A percentile compares a stretch with the other conserved stretches of the same genome.
phyloP scores from a whole-genome alignment of 345 rosid species.

The Eucalyptus polybractea region DNA sequence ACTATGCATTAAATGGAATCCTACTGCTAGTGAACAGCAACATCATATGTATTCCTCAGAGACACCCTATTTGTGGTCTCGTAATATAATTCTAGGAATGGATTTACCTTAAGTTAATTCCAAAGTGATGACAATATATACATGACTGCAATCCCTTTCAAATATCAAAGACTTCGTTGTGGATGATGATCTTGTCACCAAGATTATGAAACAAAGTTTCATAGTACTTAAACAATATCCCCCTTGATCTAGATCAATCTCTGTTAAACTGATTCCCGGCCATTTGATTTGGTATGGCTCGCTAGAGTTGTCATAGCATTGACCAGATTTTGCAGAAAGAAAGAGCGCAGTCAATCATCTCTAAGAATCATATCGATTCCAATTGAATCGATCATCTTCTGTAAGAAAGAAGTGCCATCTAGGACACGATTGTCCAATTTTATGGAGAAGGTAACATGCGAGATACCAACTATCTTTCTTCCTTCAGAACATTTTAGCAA shows the following conservation, averaged over 20 bases:
- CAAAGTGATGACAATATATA: background rate
- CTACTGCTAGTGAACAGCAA: no score
- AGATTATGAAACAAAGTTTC: background rate
- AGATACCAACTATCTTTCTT: background rate
- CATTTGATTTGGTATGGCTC: background rate
- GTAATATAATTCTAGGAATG: background rate
- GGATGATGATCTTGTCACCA: no score
- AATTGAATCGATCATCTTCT: background rate
- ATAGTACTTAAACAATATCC: background rate
- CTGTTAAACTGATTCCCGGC: background rate
- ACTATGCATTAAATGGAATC: background rate
- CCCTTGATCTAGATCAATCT: background rate
- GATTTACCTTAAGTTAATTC: background rate
- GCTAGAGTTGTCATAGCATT: background rate
- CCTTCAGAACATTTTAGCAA: background rate
- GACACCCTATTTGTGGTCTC: background rate
- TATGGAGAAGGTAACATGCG: background rate
- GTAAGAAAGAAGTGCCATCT: background rate
- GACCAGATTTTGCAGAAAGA: background rate
- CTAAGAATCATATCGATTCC: background rate
- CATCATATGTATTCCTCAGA: background rate
- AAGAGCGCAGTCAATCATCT: background rate
- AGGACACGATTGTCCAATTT: background rate
- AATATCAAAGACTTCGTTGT: background rate
- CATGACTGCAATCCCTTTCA: background rate